These are phyloP conservation scores for Parathielavia hyrcaniae DNA, from an alignment of 495 filamentous ascomycete genomes.

Conservation along the genomic window DNA sequence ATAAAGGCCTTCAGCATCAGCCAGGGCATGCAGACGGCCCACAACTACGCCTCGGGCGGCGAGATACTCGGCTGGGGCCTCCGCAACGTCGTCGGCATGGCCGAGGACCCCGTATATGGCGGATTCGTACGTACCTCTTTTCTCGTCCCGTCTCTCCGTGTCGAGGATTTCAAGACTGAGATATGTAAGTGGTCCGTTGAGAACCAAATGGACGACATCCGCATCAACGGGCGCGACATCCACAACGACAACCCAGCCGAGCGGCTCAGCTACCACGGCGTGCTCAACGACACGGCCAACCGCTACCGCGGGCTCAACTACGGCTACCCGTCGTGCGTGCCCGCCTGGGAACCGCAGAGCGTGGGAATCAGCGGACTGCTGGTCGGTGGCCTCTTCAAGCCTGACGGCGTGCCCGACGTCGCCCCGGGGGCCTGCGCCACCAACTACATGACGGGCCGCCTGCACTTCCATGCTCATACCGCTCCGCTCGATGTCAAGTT, in stretches of 20 bases:
- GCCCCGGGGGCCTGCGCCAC: conserved; percentile 22
- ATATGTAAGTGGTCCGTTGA: conserved; percentile 52
- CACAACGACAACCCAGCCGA: conserved; percentile 63
- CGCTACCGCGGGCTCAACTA: conserved; percentile 43
- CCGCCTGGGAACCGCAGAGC: conserved; percentile 48
- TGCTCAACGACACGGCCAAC: conserved; percentile 45
- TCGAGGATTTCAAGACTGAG: conserved; percentile 9
- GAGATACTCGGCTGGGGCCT: conserved; percentile 59
- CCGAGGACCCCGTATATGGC: conserved; percentile 51
- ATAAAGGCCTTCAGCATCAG: conserved; percentile 55
- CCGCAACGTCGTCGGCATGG: conserved; percentile 59
- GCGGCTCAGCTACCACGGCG: conserved; percentile 61
- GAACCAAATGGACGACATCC: conserved; percentile 57
- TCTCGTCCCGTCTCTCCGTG: conserved; percentile 25
- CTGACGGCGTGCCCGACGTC: conserved; percentile 30
- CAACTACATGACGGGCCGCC: conserved; percentile 38
- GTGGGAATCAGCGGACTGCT: conserved; percentile 36
- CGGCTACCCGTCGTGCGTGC: conserved; percentile 58
- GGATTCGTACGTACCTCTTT: conserved; percentile 37
- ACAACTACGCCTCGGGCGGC: conserved; percentile 47
- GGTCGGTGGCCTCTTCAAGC: conserved; percentile 44
- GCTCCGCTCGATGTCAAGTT: conserved; percentile 54
- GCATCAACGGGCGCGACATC: conserved; percentile 48
- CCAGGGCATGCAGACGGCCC: conserved; percentile 28
- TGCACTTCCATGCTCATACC: conserved; percentile 50